phyloP scores from a whole-genome alignment of 2,329 filamentous ascomycete genomes.

The Ophiostoma australiae region DNA sequence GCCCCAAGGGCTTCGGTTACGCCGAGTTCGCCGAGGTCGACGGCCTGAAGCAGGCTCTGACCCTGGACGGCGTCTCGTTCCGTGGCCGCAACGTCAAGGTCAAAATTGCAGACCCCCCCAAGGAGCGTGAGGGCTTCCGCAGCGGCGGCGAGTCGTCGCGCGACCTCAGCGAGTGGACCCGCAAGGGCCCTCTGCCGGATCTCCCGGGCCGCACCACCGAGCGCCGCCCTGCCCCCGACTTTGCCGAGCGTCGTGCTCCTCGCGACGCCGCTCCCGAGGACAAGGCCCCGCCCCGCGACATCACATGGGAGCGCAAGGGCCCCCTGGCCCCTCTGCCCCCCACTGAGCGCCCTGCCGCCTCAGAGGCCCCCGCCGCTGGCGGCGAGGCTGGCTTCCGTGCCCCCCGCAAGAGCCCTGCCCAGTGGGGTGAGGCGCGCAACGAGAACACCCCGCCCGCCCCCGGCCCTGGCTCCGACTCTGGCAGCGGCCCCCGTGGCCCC shows the following conservation, averaged over 20 bases:
- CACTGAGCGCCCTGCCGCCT: constrained; percentile 41
- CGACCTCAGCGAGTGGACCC: constrained; percentile 85
- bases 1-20: constrained; percentile 97
- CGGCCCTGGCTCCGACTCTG: constrained; percentile 28
- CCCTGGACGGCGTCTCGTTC: constrained; percentile 74
- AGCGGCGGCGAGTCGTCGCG: constrained; percentile 64
- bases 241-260: constrained; percentile 62
- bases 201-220: constrained; percentile 40
- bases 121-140: constrained; percentile 63
- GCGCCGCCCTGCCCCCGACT: constrained; percentile 45
- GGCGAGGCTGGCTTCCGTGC: constrained; percentile 56
- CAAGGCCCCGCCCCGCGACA: constrained; percentile 61
- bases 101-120: constrained; percentile 94
- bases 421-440: constrained; percentile 63
- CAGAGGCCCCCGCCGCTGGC: constrained; percentile 47
- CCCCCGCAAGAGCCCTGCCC: constrained; percentile 63
- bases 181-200: constrained; percentile 67
- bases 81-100: constrained; percentile 86
- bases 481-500: constrained; percentile 70
- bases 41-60: constrained; percentile 84
- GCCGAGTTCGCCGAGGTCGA: constrained; percentile 87
- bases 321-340: constrained; percentile 70
- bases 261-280: constrained; percentile 67
- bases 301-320: constrained; percentile 90
- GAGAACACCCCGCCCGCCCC: constrained; percentile 18